Evolutionary conservation across 2,329 filamentous ascomycete genomes (phyloP), one percentile per base, ranked within the genome.

Genomic region (Fusarium sp.): DNA sequence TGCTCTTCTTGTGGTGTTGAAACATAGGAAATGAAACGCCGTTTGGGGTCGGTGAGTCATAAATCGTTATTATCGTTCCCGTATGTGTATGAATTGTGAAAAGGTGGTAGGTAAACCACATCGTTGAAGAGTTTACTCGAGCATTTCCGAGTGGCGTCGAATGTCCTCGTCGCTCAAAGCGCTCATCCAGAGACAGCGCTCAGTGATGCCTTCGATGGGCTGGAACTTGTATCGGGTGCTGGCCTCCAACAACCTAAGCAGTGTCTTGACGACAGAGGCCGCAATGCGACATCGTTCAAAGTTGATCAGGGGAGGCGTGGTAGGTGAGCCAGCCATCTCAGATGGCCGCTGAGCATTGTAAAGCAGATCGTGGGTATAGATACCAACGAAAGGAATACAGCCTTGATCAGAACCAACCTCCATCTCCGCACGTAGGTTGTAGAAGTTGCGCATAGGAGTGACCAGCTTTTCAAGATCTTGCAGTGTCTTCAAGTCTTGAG

Each of bases 111-210:
- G 24, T 48, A 24, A 24, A 11, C 47, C 26, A 45, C 42, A 57
- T 36, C 12, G 22, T 48, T 38, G 28, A 33, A 20, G 36, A 15
- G 42, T 33, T 51, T 72, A 82, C 80, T 90, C 87, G 38, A 90
- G 78, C 61, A 79, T 81, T 61, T 88, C 86, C 0, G 87, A 89
- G 63, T 85, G 84, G 69, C 82, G 84, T 64, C 88, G 84, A 77
- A 96, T 94, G 78, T 95, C 93, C n/a, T 91, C 90, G 74, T 96
- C 93, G 62, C 84, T 89, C 62, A 96, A 81, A 15, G 93, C 93
- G 52, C 92, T 91, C 84, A 96, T 91, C 94, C 94, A 96, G n/a
- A 96, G 86, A 80, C 94, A 96, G 72, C 93, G 88, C 82, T 94
- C 93, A 9, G 93, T 92, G 57, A 95, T 89, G 59, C 93, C 92